Conservation (phyloP, 495 filamentous ascomycete genomes). For the Hyphodiscus hymeniophilus region DNA sequence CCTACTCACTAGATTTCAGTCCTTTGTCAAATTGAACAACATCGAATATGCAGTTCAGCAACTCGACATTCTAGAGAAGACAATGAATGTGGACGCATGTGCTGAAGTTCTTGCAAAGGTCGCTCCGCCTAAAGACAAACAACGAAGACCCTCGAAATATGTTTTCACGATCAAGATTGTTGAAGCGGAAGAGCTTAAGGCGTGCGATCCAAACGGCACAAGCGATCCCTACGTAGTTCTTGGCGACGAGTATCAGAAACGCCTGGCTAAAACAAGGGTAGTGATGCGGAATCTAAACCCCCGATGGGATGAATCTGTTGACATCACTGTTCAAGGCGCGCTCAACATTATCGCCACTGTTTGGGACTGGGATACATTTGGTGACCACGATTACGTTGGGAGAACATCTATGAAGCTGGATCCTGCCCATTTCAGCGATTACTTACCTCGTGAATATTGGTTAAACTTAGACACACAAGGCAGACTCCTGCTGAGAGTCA, state of each 20-base stretch:
- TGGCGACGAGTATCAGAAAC: conserved; percentile 94
- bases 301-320: conserved; percentile 94
- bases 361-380: conserved; percentile 97
- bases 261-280: conserved; percentile 90
- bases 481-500: conserved; percentile 77
- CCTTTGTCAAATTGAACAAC: conserved; percentile 96
- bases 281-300: conserved; percentile 89
- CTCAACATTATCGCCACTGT: conserved; percentile 94
- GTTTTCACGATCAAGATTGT: conserved; percentile 99
- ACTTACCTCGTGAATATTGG: conserved; percentile 92
- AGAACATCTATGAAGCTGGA: conserved; percentile 92
- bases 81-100: conserved; percentile 89
- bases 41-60: conserved; percentile 87
- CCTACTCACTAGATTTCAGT: conserved; percentile 40
- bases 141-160: conserved; percentile 66
- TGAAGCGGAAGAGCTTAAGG: conserved; percentile 96
- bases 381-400: conserved; percentile 95
- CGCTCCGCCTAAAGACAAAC: conserved; percentile 47
- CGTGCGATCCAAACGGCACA: conserved; percentile 87
- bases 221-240: conserved; percentile 98
- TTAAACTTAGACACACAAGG: conserved; percentile 95
- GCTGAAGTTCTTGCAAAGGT: conserved; percentile 63
- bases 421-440: conserved; percentile 91
- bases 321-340: conserved; percentile 87
- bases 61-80: conserved; percentile 79